Base-by-base conservation (phyloP, 306 rosid genomes). In the Chamaecrista fasciculata region DNA sequence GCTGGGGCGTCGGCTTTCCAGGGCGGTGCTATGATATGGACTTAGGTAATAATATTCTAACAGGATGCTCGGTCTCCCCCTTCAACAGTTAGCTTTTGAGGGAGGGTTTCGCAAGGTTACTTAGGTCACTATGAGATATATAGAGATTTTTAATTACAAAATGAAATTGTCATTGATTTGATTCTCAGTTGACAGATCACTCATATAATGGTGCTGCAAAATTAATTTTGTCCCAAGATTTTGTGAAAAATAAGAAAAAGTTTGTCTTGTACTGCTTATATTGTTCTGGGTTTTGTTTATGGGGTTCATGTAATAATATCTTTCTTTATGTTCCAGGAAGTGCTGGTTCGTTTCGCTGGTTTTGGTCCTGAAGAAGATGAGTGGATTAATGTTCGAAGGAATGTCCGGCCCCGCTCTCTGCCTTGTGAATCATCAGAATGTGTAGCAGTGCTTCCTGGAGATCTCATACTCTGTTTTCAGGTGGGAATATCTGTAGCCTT, bases 381-480 rank as follows among this genome's bases (percentile, higher is more conserved):
- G 84, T 95, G 99, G 99, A 69, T 87, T 75, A 95, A 91, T 75
- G 77, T 95, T 23, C 83, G 80, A 75, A 89, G 77, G 76, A 85
- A 91, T 82, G 90, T 95, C 26, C 81, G 99, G 67, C 99, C 92
- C 15, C 96, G 97, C 58, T 95, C 97, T 36, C 85, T 95, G 15
- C 99, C 99, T 29, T 95, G 99, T 71, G 99, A 95, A 83, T 91
- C 97, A 66, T 91, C 99, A 18, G 97, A 95, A 72, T 95, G 99
- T 72, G 97, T 91, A 68, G 97, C 95, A 64, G 96, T 95, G 62
- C 89, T 95, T 76, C 97, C 97, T 10, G 99, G 95, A 23, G 99
- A 95, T 70, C 97, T 95, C 83, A 86, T 88, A 66, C 95, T 95
- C 52, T 91, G 99, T 81, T 95, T 95, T 80, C 99, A 91, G 97